Evolutionary conservation across 208 protist species (phyloP).

Genomic region (Acanthamoeba sp.): DNA sequence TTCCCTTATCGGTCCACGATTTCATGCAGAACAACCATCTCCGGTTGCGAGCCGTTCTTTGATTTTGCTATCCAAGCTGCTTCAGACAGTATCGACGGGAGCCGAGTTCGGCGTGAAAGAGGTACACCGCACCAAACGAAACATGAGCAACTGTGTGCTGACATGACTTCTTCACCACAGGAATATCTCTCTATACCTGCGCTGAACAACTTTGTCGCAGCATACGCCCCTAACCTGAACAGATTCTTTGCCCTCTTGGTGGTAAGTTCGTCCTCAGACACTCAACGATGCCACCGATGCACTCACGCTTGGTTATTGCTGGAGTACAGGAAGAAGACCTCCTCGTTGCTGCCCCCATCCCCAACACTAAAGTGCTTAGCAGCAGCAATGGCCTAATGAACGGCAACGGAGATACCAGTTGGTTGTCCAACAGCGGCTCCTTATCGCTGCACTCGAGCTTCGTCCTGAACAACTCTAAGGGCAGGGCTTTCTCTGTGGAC

Average conservation of each 20-base stretch:
- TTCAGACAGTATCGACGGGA: constrained; percentile 7
- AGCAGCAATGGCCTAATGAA: background rate
- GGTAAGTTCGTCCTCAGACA: background rate
- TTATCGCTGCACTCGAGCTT: background rate
- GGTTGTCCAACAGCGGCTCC: background rate
- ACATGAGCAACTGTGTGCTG: background rate
- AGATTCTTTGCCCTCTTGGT: constrained; percentile 36
- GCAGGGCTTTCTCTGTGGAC: background rate
- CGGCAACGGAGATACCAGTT: background rate
- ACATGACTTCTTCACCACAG: background rate
- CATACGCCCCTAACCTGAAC: background rate
- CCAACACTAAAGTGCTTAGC: background rate
- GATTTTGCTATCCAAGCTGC: constrained; percentile 45
- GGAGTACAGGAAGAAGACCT: background rate
- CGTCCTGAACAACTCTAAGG: background rate
- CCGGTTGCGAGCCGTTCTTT: background rate
- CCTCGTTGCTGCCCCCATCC: background rate
- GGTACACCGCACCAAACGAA: background rate
- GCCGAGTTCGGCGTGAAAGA: constrained; percentile 27
- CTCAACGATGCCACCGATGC: too few relatives aligned
- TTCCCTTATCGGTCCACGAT: background rate
- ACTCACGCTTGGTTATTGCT: too few relatives aligned
- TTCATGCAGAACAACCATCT: background rate
- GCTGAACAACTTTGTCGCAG: background rate
- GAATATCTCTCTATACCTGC: constrained; percentile 26